Evolutionary conservation across 768 basidiomycete species (phyloP), one percentile per base, ranked within the genome.

Genomic region (Phanerochaete carnosa): DNA sequence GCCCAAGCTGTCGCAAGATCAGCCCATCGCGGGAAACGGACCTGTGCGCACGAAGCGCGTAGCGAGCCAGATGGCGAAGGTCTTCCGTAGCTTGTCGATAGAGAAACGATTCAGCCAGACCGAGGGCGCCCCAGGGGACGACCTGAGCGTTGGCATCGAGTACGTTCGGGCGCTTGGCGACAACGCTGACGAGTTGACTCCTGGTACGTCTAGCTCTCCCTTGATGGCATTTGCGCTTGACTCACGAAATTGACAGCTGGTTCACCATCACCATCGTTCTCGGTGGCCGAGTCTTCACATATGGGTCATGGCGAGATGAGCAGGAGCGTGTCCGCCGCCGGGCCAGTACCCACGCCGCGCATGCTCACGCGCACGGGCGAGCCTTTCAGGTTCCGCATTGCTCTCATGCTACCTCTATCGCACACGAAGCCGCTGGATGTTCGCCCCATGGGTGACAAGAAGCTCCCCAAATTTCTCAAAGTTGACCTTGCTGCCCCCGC

Each of bases 151-250:
- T 69, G 87, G 88, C 7, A 79, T 89, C 64, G 85, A 84, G 65
- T 91, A 90, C 65, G 85, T 91, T 39, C 83, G 82, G 54, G 81
- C 87, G 15, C 76, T 90, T 58, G 90, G 88, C 23, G 85, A 79
- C 35, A 85, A 88, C 33, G 64, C 69, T 49, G 61, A 62, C 15
- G 63, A 59, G 28, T 37, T 58, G 19, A 57, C 62, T n/a, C 30
- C 35, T 35, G 65, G 55, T 35, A 37, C 59, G 54, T 54, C 55
- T 15, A 46, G 19, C 6, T 22, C 69, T 56, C 70, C 69, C 52
- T 71, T 75, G 25, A 73, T 25, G 22, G 2, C 28, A 51, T 12
- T 8, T 45, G 7, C n/a, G 23, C 8, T 39, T 12, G 13, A 37
- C 46, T 35, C 6, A 35, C 46, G 50, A 47, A 47, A 32, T 26